A percentile compares a stretch with the other conserved stretches of the same genome.
Evolutionary conservation across 257 asterid genomes (phyloP).

Genomic region (Solanum lignicaule): DNA sequence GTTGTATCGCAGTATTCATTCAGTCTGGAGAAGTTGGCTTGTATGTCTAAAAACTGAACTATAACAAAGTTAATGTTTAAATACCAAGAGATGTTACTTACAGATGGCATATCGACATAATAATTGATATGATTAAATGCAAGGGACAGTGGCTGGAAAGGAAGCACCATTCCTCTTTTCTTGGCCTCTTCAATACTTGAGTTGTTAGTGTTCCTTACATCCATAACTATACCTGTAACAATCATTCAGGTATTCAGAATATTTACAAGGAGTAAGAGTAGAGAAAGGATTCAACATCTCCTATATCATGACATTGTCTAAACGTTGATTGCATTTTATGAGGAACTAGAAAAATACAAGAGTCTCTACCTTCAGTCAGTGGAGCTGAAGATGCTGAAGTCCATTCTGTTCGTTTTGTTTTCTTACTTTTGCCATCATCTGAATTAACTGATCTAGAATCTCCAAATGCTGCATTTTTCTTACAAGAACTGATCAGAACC

Average conservation of each 20-base stretch:
- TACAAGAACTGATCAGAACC: slow-evolving; percentile 9
- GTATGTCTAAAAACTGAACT: background rate
- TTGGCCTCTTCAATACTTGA: slow-evolving; percentile 10
- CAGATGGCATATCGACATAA: slow-evolving; percentile 90
- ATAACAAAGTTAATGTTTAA: background rate
- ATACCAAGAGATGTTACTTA: slow-evolving; percentile 27
- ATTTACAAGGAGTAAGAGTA: background rate
- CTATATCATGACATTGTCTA: background rate
- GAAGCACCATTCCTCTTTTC: slow-evolving; percentile 88
- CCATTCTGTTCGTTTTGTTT: slow-evolving; percentile 9
- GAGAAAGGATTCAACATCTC: background rate
- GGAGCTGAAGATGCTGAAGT: slow-evolving; percentile 30
- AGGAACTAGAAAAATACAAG: background rate
- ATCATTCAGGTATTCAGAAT: background rate
- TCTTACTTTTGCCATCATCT: slow-evolving; percentile 31
- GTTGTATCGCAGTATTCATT: no score
- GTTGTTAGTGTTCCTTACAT: slow-evolving; percentile 13
- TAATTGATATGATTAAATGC: slow-evolving; percentile 80
- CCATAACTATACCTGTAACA: slow-evolving; percentile 41
- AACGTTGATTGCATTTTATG: background rate
- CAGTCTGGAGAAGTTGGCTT: no score
- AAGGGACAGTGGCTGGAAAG: slow-evolving; percentile 78
- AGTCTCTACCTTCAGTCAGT: slow-evolving; percentile 27
- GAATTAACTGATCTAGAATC: slow-evolving; percentile 43
- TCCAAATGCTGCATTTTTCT: slow-evolving; percentile 52